Conservation (phyloP, 768 basidiomycete species). For the Suillus placidus region DNA sequence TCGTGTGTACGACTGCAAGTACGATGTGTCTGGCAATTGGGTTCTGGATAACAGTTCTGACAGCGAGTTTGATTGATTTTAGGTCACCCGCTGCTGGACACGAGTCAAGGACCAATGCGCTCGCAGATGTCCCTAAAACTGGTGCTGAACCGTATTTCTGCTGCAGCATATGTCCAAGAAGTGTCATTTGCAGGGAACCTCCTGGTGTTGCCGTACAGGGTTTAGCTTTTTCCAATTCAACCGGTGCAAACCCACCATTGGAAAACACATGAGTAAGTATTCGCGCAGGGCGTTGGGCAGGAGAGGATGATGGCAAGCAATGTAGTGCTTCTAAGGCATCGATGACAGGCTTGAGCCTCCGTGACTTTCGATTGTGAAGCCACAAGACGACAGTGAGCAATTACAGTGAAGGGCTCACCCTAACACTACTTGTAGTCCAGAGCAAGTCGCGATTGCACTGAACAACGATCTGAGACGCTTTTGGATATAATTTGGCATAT, state of each 20-base stretch:
- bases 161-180: conserved; percentile 22
- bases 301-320: conserved; percentile 18
- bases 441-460: conserved; percentile 25
- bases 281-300: conserved; percentile 16
- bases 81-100: conserved; percentile 21
- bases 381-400: neutral
- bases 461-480: conserved; percentile 31
- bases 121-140: conserved; percentile 11
- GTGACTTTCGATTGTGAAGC: conserved; percentile 20
- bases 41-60: conserved; percentile 24
- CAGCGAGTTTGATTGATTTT: conserved; percentile 20
- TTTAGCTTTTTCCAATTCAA: neutral
- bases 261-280: conserved; percentile 33
- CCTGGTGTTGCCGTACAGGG: conserved; percentile 17
- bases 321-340: conserved; percentile 27
- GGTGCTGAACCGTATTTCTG: conserved; percentile 19
- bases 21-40: conserved; percentile 19
- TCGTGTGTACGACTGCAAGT: conserved; percentile 17
- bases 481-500: conserved; percentile 30
- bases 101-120: conserved; percentile 29
- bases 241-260: conserved; percentile 23
- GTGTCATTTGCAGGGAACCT: conserved; percentile 24
- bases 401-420: conserved; percentile 16
- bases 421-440: conserved; percentile 14
- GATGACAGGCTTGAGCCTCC: conserved; percentile 22